phyloP scores from a whole-genome alignment of 192 early-diverging fungal species.

The Coemansia biformis region DNA sequence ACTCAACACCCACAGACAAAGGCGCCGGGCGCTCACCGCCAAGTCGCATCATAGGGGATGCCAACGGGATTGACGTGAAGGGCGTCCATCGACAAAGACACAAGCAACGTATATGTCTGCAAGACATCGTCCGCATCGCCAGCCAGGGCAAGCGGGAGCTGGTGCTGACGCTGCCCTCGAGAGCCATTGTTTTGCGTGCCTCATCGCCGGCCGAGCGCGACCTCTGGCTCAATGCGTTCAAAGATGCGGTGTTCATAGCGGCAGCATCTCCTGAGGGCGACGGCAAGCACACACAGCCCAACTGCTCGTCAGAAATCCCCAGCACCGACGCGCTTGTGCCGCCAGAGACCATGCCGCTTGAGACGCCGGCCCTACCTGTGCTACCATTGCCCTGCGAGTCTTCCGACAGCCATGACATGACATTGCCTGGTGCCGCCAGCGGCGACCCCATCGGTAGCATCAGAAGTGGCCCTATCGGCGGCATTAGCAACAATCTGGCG shows the following conservation, averaged over 20 bases:
- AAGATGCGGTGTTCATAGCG: neutral
- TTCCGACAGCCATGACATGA: too few species aligned
- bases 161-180: constrained; percentile 9
- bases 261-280: too few species aligned
- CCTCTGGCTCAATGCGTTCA: constrained; percentile 17
- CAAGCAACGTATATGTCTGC: constrained; percentile 18
- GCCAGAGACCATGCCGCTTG: too few species aligned
- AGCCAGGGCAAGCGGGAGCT: constrained; percentile 31
- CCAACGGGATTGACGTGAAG: constrained; percentile 11
- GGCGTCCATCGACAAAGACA: constrained; percentile 1
- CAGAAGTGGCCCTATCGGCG: too few species aligned
- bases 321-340: too few species aligned
- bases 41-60: constrained; percentile 21
- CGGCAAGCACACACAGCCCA: neutral
- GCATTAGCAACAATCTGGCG: constrained; percentile 4
- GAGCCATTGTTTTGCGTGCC: constrained; percentile 28
- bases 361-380: too few species aligned
- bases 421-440: too few species aligned
- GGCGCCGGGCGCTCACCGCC: neutral
- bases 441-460: too few species aligned
- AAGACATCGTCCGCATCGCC: constrained; percentile 12
- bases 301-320: too few species aligned
- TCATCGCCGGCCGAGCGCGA: constrained; percentile 17
- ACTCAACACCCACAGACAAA: neutral
- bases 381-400: too few species aligned